Base-by-base conservation (phyloP, 2,329 filamentous ascomycete species). In the Cadophora sp. region DNA sequence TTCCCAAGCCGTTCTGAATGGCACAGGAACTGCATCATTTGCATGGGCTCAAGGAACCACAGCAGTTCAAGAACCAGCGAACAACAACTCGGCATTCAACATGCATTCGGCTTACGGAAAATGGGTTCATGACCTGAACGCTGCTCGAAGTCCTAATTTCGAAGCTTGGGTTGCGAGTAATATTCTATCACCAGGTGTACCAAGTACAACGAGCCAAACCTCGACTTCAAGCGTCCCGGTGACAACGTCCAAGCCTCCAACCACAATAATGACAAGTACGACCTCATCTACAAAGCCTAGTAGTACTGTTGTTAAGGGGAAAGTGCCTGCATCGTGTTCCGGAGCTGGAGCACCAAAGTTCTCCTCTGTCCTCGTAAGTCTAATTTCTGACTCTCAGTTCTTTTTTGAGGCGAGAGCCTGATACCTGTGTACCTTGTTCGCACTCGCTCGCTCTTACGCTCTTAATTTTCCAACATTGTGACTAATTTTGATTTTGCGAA, bases 71-170 rank as follows among this genome's bases (percentile, higher is more conserved):
- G 64, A 68, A 13, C 70, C 70, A 48, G 30, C 70, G 20, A 72
- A 64, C 41, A 72, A 69, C n/a, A 36, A 47, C n/a, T 69, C 70
- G 24, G 59, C 56, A 20, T 72, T 72, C 60, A 63, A 62, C 43
- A 64, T 68, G 18, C 70, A 72, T 48, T 33, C 56, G 16, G 41
- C 59, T 16, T 65, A 65, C 50, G 70, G 65, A 6, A 72, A 69
- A 62, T 72, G 68, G 68, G 61, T 24, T 24, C 68, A 70, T 60
- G 70, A 72, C 56, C 62, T 72, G 61, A 71, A 69, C 47, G 68
- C 70, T 55, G 70, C 70, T 13, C 53, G 70, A 59, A 70, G 62
- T 43, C 62, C 68, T 5, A 69, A 66, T 22, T 72, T 72, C 60
- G 33, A 65, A 20, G 20, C 68, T 6, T 72, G 60, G 66, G 66